Conservation (phyloP, 805 yeast species). For the Ogataea methanolica region DNA sequence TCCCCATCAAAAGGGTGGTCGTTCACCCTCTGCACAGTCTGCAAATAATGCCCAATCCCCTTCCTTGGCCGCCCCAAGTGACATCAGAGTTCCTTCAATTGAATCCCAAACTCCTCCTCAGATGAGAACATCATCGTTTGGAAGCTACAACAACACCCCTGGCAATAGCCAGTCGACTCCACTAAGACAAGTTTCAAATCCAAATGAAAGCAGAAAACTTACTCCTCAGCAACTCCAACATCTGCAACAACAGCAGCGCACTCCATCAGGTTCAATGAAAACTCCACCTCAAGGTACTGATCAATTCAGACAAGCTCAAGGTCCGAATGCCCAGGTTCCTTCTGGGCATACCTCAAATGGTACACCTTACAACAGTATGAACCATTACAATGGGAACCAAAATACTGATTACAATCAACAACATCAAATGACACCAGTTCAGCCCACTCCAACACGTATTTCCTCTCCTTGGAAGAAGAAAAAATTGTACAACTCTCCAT, state of each 20-base stretch:
- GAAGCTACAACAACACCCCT: neutral
- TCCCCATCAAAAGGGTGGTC: conserved; percentile 7
- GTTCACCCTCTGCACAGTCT: conserved; percentile 3
- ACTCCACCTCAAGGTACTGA: conserved; percentile 2
- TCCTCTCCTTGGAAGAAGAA: conserved; percentile 63
- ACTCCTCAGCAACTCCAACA: conserved; percentile 6
- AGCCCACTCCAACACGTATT: neutral
- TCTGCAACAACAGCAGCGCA: conserved; percentile 4
- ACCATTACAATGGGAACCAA: neutral
- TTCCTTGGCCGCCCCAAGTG: neutral
- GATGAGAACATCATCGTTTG: conserved; percentile 1
- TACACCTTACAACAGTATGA: neutral
- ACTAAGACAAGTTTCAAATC: conserved; percentile 5
- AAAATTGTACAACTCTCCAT: conserved; percentile 70
- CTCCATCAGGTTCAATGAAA: conserved; percentile 1
- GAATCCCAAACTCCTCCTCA: conserved; percentile 6
- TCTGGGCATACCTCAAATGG: conserved; percentile 2
- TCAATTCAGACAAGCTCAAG: neutral
- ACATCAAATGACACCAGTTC: neutral
- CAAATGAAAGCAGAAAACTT: conserved; percentile 2
- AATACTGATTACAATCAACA: neutral
- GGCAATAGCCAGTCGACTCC: conserved; percentile 2
- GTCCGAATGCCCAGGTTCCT: neutral
- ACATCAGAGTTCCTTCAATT: neutral
- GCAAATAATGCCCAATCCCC: conserved; percentile 3